A percentile compares a stretch with the other conserved stretches of the same genome.
Evolutionary conservation across 2,329 filamentous ascomycete genomes (phyloP).

Genomic region (Sporothrix euskadiensis): DNA sequence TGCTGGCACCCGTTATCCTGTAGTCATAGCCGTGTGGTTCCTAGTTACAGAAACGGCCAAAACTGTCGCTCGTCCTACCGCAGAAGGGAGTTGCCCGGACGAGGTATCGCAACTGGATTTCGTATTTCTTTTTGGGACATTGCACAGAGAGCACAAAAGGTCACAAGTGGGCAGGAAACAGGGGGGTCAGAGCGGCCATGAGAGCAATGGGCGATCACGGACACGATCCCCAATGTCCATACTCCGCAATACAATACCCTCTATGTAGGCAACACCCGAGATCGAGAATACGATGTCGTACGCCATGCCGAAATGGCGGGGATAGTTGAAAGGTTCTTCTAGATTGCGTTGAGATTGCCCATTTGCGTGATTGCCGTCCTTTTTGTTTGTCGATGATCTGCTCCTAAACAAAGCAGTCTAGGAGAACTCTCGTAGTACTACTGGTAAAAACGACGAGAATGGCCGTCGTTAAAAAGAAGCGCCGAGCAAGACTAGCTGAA

Average conservation of each 20-base stretch:
- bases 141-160: neutral
- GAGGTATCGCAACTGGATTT: neutral
- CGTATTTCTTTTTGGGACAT: neutral
- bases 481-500: conserved; percentile 22
- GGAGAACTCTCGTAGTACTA: neutral
- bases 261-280: conserved; percentile 4
- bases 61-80: neutral
- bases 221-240: neutral
- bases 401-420: neutral
- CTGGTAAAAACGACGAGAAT: neutral
- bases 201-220: neutral
- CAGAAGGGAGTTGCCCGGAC: neutral
- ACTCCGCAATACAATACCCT: neutral
- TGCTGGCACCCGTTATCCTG: neutral
- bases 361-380: neutral
- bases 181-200: neutral
- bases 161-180: neutral
- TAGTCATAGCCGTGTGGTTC: neutral
- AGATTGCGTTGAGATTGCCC: neutral
- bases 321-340: neutral
- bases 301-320: conserved; percentile 2
- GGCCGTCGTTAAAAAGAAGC: neutral
- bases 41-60: neutral
- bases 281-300: conserved; percentile 2
- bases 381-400: neutral